These are phyloP conservation scores for Eremochloa ophiuroides DNA, from an alignment of 176 grass and related monocot genomes.

Conservation along the genomic window DNA sequence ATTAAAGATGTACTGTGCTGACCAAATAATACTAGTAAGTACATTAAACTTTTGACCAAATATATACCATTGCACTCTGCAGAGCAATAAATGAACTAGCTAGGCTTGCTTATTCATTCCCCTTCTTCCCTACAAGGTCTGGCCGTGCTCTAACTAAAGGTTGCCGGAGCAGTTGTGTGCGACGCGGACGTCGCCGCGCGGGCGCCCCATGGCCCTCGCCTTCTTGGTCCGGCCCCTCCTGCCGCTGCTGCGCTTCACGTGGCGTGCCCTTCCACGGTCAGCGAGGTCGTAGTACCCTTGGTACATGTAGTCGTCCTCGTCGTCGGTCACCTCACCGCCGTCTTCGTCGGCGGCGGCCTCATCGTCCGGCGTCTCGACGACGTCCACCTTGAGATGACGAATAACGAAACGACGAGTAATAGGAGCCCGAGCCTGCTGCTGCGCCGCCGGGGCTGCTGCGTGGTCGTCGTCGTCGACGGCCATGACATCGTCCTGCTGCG, in stretches of 20 bases:
- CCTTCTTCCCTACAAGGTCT: too few relatives aligned
- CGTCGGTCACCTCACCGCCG: background rate
- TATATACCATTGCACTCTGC: background rate
- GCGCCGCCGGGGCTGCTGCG: too few relatives aligned
- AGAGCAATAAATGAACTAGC: background rate
- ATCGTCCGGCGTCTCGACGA: background rate
- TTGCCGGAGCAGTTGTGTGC: background rate
- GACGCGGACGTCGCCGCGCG: background rate
- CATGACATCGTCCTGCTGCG: too few relatives aligned
- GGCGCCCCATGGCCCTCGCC: background rate
- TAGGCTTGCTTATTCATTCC: too few relatives aligned
- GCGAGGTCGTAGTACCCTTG: background rate
- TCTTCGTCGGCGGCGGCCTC: background rate
- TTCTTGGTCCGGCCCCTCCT: conserved; percentile 18
- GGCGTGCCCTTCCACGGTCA: background rate
- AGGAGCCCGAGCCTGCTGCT: too few relatives aligned
- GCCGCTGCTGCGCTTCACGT: conserved; percentile 15
- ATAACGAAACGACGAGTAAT: too few relatives aligned
- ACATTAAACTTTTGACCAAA: background rate
- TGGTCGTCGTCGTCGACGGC: too few relatives aligned
- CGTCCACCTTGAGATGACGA: too few relatives aligned
- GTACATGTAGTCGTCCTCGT: background rate
- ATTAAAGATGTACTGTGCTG: background rate
- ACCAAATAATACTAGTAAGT: background rate
- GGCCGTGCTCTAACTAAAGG: too few relatives aligned